Conservation (phyloP, 345 rosid species). For the Eucalyptus tenuipes region DNA sequence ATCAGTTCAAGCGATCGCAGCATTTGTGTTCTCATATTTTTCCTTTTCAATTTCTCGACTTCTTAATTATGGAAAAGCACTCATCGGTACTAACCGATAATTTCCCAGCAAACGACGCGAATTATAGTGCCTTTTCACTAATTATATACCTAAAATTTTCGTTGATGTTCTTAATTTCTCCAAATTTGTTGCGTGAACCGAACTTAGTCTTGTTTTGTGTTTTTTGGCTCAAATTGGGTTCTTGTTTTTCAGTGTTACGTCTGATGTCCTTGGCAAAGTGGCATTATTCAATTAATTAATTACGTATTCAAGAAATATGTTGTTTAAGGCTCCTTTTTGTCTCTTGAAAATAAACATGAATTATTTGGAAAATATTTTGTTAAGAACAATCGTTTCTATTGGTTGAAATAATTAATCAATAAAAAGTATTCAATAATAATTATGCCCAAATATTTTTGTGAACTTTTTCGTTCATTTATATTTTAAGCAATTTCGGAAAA, state of each 20-base stretch:
- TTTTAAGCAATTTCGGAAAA: no score
- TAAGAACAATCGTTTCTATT: no score
- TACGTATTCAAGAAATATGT: neutral
- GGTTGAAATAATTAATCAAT: neutral
- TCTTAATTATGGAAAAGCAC: no score
- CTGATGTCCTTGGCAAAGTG: neutral
- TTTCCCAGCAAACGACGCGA: no score
- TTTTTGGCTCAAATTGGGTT: neutral
- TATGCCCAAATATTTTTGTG: neutral
- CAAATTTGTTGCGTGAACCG: neutral
- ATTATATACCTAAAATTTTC: neutral
- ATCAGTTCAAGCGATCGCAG: neutral
- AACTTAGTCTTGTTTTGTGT: neutral
- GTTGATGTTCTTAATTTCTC: neutral
- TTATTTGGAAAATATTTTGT: neutral
- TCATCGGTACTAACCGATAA: no score
- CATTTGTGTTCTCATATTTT: neutral
- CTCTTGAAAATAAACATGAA: neutral
- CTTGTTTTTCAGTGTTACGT: neutral
- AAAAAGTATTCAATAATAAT: neutral
- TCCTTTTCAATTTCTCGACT: neutral
- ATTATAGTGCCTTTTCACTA: neutral
- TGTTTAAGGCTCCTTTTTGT: neutral
- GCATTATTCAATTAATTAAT: neutral
- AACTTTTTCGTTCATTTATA: no score